phyloP scores from a whole-genome alignment of 257 asterid genomes.

The Penstemon eatonii region DNA sequence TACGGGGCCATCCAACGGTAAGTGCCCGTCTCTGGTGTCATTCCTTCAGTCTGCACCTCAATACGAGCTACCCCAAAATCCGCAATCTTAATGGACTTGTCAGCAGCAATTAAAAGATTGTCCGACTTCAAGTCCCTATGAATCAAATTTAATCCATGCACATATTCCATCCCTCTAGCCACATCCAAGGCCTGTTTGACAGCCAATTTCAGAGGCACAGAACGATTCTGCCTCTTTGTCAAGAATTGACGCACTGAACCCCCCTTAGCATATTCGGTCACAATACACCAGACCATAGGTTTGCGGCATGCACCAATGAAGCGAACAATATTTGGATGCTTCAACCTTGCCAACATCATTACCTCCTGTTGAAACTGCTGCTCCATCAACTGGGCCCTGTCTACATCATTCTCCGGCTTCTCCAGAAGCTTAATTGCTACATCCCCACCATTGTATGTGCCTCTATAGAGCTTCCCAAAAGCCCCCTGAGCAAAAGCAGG shows the following conservation, averaged over 20 bases:
- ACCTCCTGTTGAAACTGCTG: slow-evolving; percentile 73
- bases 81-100: slow-evolving; percentile 35
- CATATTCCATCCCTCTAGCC: slow-evolving; percentile 37
- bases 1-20: slow-evolving; percentile 83
- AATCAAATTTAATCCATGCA: slow-evolving; percentile 37
- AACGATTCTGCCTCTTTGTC: slow-evolving; percentile 31
- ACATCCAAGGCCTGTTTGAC: slow-evolving; percentile 40
- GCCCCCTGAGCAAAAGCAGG: slow-evolving; percentile 74
- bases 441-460: slow-evolving; percentile 55
- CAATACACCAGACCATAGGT: slow-evolving; percentile 57
- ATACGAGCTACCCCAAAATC: slow-evolving; percentile 42
- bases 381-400: slow-evolving; percentile 58
- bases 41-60: slow-evolving; percentile 42
- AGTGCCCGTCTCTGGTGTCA: slow-evolving; percentile 51
- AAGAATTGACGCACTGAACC: slow-evolving; percentile 39
- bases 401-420: slow-evolving; percentile 62
- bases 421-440: slow-evolving; percentile 71
- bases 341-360: slow-evolving; percentile 61
- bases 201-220: slow-evolving; percentile 37
- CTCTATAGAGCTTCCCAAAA: slow-evolving; percentile 63
- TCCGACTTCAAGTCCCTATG: slow-evolving; percentile 35
- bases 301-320: slow-evolving; percentile 65
- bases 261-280: slow-evolving; percentile 40
- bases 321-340: slow-evolving; percentile 64
- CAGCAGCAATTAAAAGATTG: slow-evolving; percentile 36